Conservation (phyloP, 208 protist genomes). For the Jaenimonas drosophilae region DNA sequence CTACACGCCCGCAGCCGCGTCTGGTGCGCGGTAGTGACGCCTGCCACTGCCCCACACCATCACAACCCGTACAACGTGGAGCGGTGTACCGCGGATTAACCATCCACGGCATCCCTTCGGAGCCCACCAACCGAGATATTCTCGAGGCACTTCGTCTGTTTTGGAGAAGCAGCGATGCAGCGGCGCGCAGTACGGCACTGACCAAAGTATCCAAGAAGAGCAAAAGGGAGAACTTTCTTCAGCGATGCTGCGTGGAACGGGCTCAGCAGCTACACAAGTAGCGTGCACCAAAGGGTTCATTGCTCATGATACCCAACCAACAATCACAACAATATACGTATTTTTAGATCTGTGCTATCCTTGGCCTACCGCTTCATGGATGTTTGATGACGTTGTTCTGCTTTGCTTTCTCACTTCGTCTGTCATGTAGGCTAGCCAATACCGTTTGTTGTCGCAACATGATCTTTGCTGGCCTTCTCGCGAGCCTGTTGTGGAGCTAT, state of each 20-base stretch:
- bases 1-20: no score
- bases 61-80: background rate
- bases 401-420: background rate
- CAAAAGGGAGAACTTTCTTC: slow-evolving; percentile 20
- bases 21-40: no score
- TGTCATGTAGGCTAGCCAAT: background rate
- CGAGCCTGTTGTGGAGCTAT: slow-evolving; percentile 52
- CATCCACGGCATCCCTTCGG: slow-evolving; percentile 36
- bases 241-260: slow-evolving; percentile 18
- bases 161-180: slow-evolving; percentile 27
- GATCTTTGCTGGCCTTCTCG: slow-evolving; percentile 2
- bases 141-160: slow-evolving; percentile 51
- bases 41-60: background rate
- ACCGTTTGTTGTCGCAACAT: background rate
- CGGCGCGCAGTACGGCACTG: slow-evolving; percentile 17
- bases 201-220: slow-evolving; percentile 5
- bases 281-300: background rate
- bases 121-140: slow-evolving; percentile 33
- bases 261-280: background rate
- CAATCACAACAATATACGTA: background rate
- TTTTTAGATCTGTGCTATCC: background rate
- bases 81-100: slow-evolving; percentile 7
- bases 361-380: background rate
- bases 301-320: no score
- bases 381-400: background rate